phyloP scores from a whole-genome alignment of 2,329 filamentous ascomycete genomes.

The Sclerotinia spermophila region DNA sequence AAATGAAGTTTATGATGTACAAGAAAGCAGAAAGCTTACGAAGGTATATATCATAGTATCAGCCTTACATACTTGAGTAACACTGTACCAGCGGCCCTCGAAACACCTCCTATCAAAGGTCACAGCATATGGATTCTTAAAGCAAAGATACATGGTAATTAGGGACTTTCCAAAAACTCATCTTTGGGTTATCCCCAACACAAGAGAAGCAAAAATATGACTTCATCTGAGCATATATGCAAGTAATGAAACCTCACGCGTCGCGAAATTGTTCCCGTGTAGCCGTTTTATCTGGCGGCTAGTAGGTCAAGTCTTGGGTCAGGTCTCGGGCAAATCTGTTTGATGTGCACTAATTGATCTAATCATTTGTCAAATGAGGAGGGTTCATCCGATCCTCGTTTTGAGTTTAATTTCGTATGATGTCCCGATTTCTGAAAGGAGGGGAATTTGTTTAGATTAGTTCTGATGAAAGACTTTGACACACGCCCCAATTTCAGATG shows the following conservation, averaged over 20 bases:
- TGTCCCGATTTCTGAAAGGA: not conserved
- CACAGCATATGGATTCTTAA: not conserved
- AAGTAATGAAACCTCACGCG: conserved; percentile 12
- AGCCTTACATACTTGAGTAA: not conserved
- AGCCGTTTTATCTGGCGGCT: conserved; percentile 7
- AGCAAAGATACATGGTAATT: not conserved
- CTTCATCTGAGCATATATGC: not conserved
- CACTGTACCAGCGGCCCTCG: not conserved
- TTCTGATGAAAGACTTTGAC: not conserved
- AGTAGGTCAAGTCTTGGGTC: not conserved
- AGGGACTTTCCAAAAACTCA: not conserved
- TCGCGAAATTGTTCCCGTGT: conserved; percentile 7
- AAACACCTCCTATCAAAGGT: conserved; percentile 1
- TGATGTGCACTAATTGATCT: not conserved
- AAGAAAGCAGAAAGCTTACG: not conserved
- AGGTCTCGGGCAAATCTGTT: not conserved
- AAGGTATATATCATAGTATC: not conserved
- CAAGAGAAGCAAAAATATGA: not conserved
- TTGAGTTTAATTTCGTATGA: conserved; percentile 13
- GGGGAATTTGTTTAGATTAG: not conserved
- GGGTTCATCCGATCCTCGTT: conserved; percentile 3
- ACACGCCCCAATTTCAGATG: conserved; percentile 16
- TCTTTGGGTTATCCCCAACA: not conserved
- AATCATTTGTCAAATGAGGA: not conserved
- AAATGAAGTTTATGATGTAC: not conserved